Percentiles rank a stretch among this genome's conserved stretches.
These are phyloP conservation scores for Letharia lupina DNA, from an alignment of 495 filamentous ascomycete species.

Conservation along the genomic window DNA sequence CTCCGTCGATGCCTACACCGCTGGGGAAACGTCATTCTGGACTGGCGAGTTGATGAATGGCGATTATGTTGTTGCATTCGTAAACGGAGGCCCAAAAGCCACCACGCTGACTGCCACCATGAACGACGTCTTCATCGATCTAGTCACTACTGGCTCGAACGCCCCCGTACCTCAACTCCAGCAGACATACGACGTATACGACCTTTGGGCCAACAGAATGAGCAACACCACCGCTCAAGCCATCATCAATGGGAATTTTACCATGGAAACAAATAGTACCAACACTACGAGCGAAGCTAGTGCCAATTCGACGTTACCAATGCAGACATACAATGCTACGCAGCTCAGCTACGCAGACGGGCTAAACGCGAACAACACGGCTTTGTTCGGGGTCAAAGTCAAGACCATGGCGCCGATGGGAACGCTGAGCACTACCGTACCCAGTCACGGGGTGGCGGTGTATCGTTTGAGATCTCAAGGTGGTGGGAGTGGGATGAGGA, in stretches of 20 bases:
- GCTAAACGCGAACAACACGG: slow-evolving; percentile 29
- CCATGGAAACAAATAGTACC: slow-evolving; percentile 24
- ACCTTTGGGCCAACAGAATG: slow-evolving; percentile 52
- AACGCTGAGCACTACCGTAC: slow-evolving; percentile 34
- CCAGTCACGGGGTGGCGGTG: slow-evolving; percentile 39
- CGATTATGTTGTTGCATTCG: slow-evolving; percentile 41
- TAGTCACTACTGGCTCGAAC: slow-evolving; percentile 34
- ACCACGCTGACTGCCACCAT: slow-evolving; percentile 44
- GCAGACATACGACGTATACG: slow-evolving; percentile 44
- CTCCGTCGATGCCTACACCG: slow-evolving; percentile 26
- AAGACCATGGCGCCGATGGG: slow-evolving; percentile 34
- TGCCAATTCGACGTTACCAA: slow-evolving; percentile 15
- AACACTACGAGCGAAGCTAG: slow-evolving; percentile 31
- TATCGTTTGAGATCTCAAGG: slow-evolving; percentile 37
- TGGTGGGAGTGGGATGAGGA: slow-evolving; percentile 22
- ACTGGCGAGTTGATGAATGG: slow-evolving; percentile 31
- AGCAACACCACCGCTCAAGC: slow-evolving; percentile 33
- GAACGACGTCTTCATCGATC: slow-evolving; percentile 46
- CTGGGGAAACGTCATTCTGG: slow-evolving; percentile 44
- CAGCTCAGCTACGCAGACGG: slow-evolving; percentile 36
- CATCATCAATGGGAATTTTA: slow-evolving; percentile 34
- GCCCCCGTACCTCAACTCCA: slow-evolving; percentile 28
- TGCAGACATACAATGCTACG: slow-evolving; percentile 36
- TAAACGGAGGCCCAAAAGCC: slow-evolving; percentile 39
- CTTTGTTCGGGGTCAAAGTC: slow-evolving; percentile 39